A percentile compares a stretch with the other conserved stretches of the same genome.
Conservation (phyloP, 176 grass and related monocot species). For the Aechmea fasciata region DNA sequence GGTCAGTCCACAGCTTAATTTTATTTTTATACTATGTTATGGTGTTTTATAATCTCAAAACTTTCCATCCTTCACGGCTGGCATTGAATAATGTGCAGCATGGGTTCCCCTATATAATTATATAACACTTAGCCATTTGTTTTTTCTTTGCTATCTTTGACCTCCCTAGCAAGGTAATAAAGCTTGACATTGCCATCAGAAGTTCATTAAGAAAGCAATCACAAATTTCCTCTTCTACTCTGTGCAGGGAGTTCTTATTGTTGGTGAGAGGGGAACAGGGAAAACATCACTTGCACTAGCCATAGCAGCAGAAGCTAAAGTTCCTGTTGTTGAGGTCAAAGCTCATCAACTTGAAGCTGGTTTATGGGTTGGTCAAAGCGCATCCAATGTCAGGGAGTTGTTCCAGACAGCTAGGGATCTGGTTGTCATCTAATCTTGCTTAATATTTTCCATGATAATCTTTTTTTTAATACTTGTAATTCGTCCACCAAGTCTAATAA, state of each 20-base stretch:
- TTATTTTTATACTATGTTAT: no score
- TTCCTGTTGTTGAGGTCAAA: slow-evolving; percentile 31
- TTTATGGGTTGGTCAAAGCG: slow-evolving; percentile 32
- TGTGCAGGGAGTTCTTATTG: slow-evolving; percentile 25
- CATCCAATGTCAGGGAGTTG: slow-evolving; percentile 25
- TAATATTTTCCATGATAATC: background rate
- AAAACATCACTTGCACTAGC: slow-evolving; percentile 33
- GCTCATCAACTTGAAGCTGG: slow-evolving; percentile 28
- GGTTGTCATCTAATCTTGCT: slow-evolving; percentile 8
- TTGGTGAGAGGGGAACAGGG: slow-evolving; percentile 30
- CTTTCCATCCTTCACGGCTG: no score
- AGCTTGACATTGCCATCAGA: no score
- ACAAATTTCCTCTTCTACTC: no score
- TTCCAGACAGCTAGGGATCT: slow-evolving; percentile 31
- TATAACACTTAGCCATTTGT: no score
- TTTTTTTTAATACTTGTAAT: background rate
- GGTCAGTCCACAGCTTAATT: no score
- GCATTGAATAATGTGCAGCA: no score
- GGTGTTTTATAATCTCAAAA: no score
- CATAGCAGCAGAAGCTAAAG: slow-evolving; percentile 34
- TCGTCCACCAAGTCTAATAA: background rate
- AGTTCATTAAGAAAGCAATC: no score
- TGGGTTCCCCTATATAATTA: no score
- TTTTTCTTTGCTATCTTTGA: no score
- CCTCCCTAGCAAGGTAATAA: no score